Percentiles rank a stretch among this genome's conserved stretches.
Conservation (phyloP, 176 grass and related monocot genomes). For the Zea mays region DNA sequence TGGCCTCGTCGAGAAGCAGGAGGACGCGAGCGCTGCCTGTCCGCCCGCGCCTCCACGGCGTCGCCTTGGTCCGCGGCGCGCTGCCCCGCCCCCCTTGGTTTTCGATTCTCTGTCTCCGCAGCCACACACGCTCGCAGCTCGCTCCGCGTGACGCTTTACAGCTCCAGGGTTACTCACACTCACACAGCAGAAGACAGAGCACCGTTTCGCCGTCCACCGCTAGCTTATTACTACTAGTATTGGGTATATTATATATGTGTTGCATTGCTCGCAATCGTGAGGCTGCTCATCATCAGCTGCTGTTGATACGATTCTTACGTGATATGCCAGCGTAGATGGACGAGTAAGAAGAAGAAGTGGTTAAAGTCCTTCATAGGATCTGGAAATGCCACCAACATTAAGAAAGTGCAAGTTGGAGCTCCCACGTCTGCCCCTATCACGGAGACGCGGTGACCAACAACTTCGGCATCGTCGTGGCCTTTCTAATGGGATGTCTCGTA, state of each 20-base stretch:
- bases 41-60: no score
- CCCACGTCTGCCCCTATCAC: not conserved
- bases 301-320: not conserved
- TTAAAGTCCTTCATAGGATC: not conserved
- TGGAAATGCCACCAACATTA: not conserved
- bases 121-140: slow-evolving; percentile 10
- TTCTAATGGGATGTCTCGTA: no score
- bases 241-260: no score
- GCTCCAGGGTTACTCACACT: not conserved
- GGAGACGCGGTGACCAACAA: not conserved
- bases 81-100: not conserved
- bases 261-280: not conserved
- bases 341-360: not conserved
- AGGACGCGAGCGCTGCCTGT: no score
- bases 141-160: not conserved
- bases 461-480: no score
- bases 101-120: not conserved
- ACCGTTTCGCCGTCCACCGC: no score
- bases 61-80: slow-evolving; percentile 8
- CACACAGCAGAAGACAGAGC: not conserved
- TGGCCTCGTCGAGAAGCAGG: not conserved
- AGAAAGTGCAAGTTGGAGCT: not conserved
- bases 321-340: not conserved
- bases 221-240: not conserved
- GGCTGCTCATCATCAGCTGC: not conserved